These are phyloP conservation scores for Collybia nuda DNA, from an alignment of 768 basidiomycete species.

Conservation along the genomic window DNA sequence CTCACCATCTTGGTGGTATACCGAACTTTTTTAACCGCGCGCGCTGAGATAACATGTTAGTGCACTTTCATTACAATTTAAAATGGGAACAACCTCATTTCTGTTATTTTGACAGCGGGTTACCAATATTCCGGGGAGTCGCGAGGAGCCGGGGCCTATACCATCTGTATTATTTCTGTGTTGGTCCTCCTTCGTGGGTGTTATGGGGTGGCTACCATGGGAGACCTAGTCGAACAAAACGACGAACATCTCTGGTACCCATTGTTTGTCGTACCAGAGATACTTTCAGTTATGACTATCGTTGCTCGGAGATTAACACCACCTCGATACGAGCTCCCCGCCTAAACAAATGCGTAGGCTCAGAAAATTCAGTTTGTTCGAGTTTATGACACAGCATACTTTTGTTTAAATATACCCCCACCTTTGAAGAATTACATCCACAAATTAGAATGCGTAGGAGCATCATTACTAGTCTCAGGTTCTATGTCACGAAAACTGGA, in stretches of 20 bases:
- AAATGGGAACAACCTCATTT: background rate
- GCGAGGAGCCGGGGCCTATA: slow-evolving; percentile 14
- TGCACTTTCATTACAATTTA: background rate
- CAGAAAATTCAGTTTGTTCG: too few species aligned
- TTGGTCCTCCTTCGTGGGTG: slow-evolving; percentile 22
- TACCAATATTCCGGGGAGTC: slow-evolving; percentile 2
- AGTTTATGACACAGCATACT: too few species aligned
- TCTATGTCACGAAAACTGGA: too few species aligned
- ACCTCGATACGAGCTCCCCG: slow-evolving; percentile 8
- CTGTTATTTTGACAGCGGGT: too few species aligned
- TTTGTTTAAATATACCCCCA: too few species aligned
- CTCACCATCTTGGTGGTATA: slow-evolving; percentile 17
- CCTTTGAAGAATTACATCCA: too few species aligned
- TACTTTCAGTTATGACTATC: slow-evolving; percentile 17
- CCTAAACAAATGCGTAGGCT: background rate
- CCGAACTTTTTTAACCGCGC: slow-evolving; percentile 17
- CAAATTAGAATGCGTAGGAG: too few species aligned
- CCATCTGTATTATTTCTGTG: slow-evolving; percentile 16
- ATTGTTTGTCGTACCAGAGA: slow-evolving; percentile 19
- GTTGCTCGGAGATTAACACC: slow-evolving; percentile 19
- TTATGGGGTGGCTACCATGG: slow-evolving; percentile 17
- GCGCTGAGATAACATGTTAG: slow-evolving; percentile 19
- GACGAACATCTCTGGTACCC: slow-evolving; percentile 27
- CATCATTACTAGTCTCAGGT: too few species aligned
- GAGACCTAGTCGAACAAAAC: slow-evolving; percentile 8